These are phyloP conservation scores for Linanthus parryae DNA, from an alignment of 148 eudicot species.

Conservation along the genomic window DNA sequence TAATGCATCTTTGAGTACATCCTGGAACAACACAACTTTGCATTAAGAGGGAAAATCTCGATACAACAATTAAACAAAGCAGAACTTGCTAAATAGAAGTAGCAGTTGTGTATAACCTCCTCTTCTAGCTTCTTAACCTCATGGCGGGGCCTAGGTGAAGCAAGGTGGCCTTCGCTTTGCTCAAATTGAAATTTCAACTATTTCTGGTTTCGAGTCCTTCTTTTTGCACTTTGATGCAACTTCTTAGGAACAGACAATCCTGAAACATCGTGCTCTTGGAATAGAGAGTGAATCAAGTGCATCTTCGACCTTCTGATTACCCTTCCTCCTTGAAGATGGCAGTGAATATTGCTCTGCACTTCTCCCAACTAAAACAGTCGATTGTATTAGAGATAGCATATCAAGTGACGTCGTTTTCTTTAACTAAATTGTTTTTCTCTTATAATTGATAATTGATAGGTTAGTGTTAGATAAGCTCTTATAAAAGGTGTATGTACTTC, in stretches of 20 bases:
- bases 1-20: slow-evolving; percentile 30
- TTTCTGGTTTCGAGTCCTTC: slow-evolving; percentile 18
- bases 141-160: too few relatives aligned
- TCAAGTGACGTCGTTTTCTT: too few relatives aligned
- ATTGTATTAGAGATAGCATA: too few relatives aligned
- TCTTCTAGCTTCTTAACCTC: slow-evolving; percentile 33
- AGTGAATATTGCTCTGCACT: too few relatives aligned
- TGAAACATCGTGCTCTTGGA: slow-evolving; percentile 7
- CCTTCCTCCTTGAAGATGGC: too few relatives aligned
- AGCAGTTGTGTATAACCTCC: slow-evolving; percentile 25
- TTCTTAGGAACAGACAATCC: slow-evolving; percentile 27
- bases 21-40: slow-evolving; percentile 12
- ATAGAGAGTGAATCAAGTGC: slow-evolving; percentile 21
- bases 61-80: too few relatives aligned
- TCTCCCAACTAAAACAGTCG: too few relatives aligned
- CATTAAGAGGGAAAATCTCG: slow-evolving; percentile 6
- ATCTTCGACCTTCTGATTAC: slow-evolving; percentile 18
- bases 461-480: too few relatives aligned
- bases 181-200: slow-evolving; percentile 35
- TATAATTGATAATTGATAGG: too few relatives aligned
- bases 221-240: slow-evolving; percentile 29
- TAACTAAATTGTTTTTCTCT: too few relatives aligned
- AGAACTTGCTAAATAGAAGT: background rate
- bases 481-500: too few relatives aligned
- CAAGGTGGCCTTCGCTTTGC: slow-evolving; percentile 18